Evolutionary conservation across 169 alveolate genomes (phyloP), one percentile per base, ranked within the genome.

Genomic region (Babesia divergens): DNA sequence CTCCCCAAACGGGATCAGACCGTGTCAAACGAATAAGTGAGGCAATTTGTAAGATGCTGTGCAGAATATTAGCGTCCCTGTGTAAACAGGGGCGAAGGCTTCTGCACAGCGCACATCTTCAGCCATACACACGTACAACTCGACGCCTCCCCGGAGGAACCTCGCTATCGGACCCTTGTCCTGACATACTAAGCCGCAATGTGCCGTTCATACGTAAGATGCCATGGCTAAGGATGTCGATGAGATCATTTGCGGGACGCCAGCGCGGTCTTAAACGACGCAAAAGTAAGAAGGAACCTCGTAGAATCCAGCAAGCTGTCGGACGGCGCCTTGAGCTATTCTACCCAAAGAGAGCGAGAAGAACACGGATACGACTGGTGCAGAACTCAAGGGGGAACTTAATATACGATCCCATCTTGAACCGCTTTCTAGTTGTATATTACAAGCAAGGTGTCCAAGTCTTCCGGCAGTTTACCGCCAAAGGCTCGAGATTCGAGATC

Each of bases 371-470:
- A 22, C 58, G 92, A 11, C 74, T 86, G 67, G 77, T 86, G 26
- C 92, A 86, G 65, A 86, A 86, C 77, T 56, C 90, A 18, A 58
- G 92, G 16, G 87, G 87, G 51, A 86, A 86, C 65, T 65, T 86
- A n/a, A 74, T 86, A 11, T 86, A 60, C 47, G 92, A 86, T 50
- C 84, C 86, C 40, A 67, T 86, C 18, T 37, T 86, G 49, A 64
- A 70, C 22, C 50, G 89, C 24, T 86, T 86, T 53, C 37, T 80
- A 56, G 92, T 86, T 16, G 72, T 82, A 34, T 82, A 86, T 65
- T 86, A 86, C 60, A 86, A 86, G 53, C 92, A 86, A 54, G 92
- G 92, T 5, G 80, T 82, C 29, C 92, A 86, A 52, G 92, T 86
- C 37, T 86, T 86, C 55, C 20, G 92, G 28, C 79, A 71, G 44